Percentiles rank a stretch among this genome's conserved stretches.
phyloP scores from a whole-genome alignment of 352 stramenopile species.

The Phytophthora pini region DNA sequence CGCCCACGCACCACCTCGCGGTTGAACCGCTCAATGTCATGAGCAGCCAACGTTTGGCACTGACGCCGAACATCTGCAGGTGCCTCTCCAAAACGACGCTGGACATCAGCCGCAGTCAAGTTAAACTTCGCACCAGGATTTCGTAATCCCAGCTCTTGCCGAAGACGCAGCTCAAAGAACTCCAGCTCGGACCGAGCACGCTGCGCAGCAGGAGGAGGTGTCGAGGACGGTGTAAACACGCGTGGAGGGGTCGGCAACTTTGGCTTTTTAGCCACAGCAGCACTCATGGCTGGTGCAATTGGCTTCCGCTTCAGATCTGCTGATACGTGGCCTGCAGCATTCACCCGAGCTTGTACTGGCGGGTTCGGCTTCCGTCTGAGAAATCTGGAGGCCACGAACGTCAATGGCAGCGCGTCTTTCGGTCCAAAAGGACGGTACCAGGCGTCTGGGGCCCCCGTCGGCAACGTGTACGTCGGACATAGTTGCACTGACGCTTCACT shows the following conservation, averaged over 20 bases:
- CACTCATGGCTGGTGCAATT: constrained; percentile 5
- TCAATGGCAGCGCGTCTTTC: constrained; percentile 53
- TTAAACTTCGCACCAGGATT: constrained; percentile 6
- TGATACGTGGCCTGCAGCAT: neutral
- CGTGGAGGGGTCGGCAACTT: constrained; percentile 21
- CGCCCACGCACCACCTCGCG: constrained; percentile 60
- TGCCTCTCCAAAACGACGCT: constrained; percentile 36
- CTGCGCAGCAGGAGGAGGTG: constrained; percentile 41
- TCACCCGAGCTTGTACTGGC: constrained; percentile 1
- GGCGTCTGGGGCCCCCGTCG: constrained; percentile 36
- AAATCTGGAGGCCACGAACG: constrained; percentile 68
- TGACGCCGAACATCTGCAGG: constrained; percentile 36
- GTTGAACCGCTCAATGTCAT: constrained; percentile 68
- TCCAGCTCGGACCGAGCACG: constrained; percentile 43
- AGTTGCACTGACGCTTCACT: constrained; percentile 26
- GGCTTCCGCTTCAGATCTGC: constrained; percentile 35
- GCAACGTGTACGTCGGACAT: constrained; percentile 58
- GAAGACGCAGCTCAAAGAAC: constrained; percentile 51
- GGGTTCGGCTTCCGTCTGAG: constrained; percentile 45
- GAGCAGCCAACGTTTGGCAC: constrained; percentile 54
- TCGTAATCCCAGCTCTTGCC: constrained; percentile 11
- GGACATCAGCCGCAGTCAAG: constrained; percentile 34
- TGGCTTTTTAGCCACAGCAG: constrained; percentile 11
- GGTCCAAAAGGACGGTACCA: constrained; percentile 53
- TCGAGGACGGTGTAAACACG: constrained; percentile 46